Conservation (phyloP, 768 basidiomycete species). For the Amanita subjunquillea region DNA sequence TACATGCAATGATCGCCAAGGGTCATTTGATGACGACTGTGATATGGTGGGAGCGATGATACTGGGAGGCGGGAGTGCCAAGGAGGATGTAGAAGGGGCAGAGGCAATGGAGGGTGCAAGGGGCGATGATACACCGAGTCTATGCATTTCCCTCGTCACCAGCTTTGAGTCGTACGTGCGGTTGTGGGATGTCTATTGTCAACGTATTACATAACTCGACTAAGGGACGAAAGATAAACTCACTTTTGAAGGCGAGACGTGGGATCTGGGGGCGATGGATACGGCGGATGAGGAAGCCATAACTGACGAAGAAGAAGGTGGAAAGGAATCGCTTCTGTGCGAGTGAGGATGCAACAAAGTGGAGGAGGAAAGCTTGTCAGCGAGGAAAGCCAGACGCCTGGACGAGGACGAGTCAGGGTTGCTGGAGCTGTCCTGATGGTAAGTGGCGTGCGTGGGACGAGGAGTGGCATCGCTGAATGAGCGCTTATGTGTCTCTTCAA, state of each 20-base stretch:
- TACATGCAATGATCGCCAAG: slow-evolving; percentile 79
- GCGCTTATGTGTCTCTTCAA: slow-evolving; percentile 24
- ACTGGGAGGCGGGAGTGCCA: slow-evolving; percentile 31
- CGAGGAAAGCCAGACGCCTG: slow-evolving; percentile 28
- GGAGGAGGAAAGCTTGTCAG: slow-evolving; percentile 32
- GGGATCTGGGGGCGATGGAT: slow-evolving; percentile 24
- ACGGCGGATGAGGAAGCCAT: slow-evolving; percentile 27
- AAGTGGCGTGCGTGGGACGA: slow-evolving; percentile 30
- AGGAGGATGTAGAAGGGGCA: slow-evolving; percentile 38
- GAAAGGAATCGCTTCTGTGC: slow-evolving; percentile 26
- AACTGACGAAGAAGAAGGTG: slow-evolving; percentile 19
- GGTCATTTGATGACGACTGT: slow-evolving; percentile 43
- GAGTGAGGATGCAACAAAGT: slow-evolving; percentile 19
- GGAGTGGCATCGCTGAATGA: slow-evolving; percentile 43
- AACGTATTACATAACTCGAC: slow-evolving; percentile 8
- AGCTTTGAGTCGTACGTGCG: slow-evolving; percentile 75
- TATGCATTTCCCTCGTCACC: slow-evolving; percentile 79
- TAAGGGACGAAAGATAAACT: slow-evolving; percentile 5
- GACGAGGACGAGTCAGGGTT: neutral
- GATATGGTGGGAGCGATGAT: slow-evolving; percentile 27
- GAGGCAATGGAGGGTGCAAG: slow-evolving; percentile 42
- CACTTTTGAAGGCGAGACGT: slow-evolving; percentile 46
- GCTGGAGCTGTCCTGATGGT: slow-evolving; percentile 15
- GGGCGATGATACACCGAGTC: slow-evolving; percentile 51
- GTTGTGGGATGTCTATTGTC: slow-evolving; percentile 39